phyloP scores from a whole-genome alignment of 495 filamentous ascomycete species.

The Penicillium malachiteum region DNA sequence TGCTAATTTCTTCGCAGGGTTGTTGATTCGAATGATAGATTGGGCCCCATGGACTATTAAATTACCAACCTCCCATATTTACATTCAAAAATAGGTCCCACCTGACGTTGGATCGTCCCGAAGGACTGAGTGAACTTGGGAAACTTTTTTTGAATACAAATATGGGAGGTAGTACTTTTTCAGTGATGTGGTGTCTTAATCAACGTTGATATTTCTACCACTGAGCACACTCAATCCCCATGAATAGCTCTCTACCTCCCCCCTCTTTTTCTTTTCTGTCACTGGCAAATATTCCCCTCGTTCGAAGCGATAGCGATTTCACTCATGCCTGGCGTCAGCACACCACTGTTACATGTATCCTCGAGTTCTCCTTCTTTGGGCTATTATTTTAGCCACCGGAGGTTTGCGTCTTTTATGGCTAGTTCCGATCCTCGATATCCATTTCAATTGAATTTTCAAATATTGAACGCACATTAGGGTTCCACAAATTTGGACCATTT shows the following conservation, averaged over 20 bases:
- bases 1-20: conserved; percentile 34
- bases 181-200: not conserved
- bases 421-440: conserved; percentile 3
- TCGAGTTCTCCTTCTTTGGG: not conserved
- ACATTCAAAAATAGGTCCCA: not conserved
- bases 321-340: conserved; percentile 8
- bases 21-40: conserved; percentile 52
- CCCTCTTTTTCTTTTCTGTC: conserved; percentile 9
- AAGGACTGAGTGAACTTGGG: no score
- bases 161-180: not conserved
- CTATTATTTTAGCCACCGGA: not conserved
- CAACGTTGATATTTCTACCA: conserved; percentile 6
- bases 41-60: conserved; percentile 52
- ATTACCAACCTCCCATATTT: not conserved
- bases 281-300: conserved; percentile 17
- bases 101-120: no score
- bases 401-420: conserved; percentile 4
- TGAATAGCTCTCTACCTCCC: conserved; percentile 1
- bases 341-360: no score
- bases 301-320: conserved; percentile 16
- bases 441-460: not conserved
- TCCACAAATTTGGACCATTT: not conserved
- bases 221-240: not conserved
- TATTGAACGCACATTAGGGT: not conserved
- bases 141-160: not conserved